Evolutionary conservation across 345 rosid genomes (phyloP).

Genomic region (Crucihimalaya himalaica): DNA sequence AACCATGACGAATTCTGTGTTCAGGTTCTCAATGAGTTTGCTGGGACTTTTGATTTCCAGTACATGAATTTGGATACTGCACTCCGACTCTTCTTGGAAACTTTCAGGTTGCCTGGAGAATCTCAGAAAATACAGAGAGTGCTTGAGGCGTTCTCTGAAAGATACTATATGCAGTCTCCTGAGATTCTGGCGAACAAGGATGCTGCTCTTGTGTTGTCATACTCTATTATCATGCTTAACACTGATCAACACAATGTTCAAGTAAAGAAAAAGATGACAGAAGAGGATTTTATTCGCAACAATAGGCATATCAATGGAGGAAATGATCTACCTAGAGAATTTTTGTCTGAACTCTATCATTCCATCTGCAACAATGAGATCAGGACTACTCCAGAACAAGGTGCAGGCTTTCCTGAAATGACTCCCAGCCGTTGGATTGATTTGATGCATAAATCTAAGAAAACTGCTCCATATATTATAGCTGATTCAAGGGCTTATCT

Average conservation of each 20-base stretch:
- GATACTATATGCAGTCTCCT: constrained; percentile 95
- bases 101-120: constrained; percentile 96
- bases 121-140: constrained; percentile 98
- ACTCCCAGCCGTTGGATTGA: constrained; percentile 99
- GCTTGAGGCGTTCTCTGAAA: constrained; percentile 96
- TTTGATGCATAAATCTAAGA: constrained; percentile 93
- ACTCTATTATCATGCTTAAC: constrained; percentile 95
- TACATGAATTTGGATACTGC: constrained; percentile 98
- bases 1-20: constrained; percentile 98
- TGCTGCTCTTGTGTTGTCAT: constrained; percentile 91
- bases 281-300: constrained; percentile 93
- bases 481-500: constrained; percentile 85
- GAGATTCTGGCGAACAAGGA: constrained; percentile 91
- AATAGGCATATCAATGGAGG: constrained; percentile 96
- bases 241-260: constrained; percentile 97
- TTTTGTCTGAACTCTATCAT: constrained; percentile 77
- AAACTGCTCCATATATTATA: constrained; percentile 80
- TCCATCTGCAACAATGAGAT: constrained; percentile 97
- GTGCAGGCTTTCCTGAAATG: constrained; percentile 92
- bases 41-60: constrained; percentile 96
- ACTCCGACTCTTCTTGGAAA: constrained; percentile 85
- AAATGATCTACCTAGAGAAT: constrained; percentile 84
- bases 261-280: constrained; percentile 99
- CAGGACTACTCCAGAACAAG: constrained; percentile 95
- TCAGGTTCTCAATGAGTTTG: constrained; percentile 99